Evolutionary conservation across 2,329 filamentous ascomycete genomes (phyloP).

Genomic region (Colletotrichum phormii): DNA sequence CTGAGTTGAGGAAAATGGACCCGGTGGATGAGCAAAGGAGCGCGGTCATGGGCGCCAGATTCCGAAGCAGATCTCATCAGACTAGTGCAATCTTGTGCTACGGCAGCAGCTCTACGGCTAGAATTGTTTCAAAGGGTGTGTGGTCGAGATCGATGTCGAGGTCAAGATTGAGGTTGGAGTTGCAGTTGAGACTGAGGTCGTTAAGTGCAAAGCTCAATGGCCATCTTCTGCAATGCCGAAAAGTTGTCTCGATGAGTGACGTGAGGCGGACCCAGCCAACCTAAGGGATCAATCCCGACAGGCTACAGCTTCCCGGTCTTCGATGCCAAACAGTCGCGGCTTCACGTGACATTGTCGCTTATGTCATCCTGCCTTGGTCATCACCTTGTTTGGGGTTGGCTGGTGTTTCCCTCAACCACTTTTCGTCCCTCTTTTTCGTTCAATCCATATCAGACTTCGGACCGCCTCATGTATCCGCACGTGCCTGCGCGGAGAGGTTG

Average conservation of each 20-base stretch:
- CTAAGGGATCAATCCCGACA: neutral
- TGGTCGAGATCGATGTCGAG: neutral
- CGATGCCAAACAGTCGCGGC: constrained; percentile 26
- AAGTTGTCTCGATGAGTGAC: constrained; percentile 15
- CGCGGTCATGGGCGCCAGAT: neutral
- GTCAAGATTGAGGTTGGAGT: neutral
- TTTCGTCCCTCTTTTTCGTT: too few relatives aligned
- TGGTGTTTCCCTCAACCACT: neutral
- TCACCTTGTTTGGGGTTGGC: neutral
- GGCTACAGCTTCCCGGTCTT: neutral
- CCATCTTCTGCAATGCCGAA: constrained; percentile 9
- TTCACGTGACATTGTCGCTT: constrained; percentile 24
- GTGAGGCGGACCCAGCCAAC: constrained; percentile 4
- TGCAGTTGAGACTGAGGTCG: neutral
- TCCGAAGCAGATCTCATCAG: neutral
- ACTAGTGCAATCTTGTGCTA: neutral
- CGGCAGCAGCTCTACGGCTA: neutral
- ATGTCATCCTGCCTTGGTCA: neutral
- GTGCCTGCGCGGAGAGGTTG: too few relatives aligned
- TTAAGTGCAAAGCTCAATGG: neutral
- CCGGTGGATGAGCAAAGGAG: neutral
- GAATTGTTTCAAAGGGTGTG: neutral
- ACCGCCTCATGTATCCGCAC: too few relatives aligned
- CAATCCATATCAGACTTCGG: too few relatives aligned
- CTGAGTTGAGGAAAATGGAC: neutral